These are phyloP conservation scores for Chlorophyllum brunneum DNA, from an alignment of 768 basidiomycete species.

Conservation along the genomic window DNA sequence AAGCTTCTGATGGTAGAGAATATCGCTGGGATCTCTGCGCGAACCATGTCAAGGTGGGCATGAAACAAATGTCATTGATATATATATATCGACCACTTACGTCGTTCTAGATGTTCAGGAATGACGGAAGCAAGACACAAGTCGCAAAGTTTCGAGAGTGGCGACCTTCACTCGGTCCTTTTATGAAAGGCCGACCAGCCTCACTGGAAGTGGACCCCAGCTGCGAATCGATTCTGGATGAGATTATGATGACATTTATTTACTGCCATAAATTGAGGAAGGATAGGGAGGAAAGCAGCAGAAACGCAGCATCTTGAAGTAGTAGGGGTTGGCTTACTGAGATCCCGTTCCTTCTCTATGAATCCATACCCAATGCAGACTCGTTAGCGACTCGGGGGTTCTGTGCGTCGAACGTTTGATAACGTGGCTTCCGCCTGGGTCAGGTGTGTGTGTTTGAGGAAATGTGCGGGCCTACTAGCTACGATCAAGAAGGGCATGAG, in stretches of 20 bases:
- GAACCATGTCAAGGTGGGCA: constrained; percentile 18
- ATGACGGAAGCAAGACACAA: constrained; percentile 17
- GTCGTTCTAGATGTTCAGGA: constrained; percentile 15
- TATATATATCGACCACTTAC: not conserved
- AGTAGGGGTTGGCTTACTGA: not conserved
- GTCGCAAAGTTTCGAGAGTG: constrained; percentile 17
- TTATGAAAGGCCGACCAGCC: constrained; percentile 14
- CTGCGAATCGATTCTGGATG: constrained; percentile 25
- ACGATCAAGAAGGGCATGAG: too few relatives aligned
- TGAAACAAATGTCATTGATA: not conserved
- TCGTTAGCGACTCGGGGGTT: too few relatives aligned
- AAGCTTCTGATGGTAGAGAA: constrained; percentile 18
- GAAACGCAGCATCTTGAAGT: not conserved
- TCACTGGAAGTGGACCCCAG: constrained; percentile 24
- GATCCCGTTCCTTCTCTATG: too few relatives aligned
- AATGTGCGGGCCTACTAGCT: too few relatives aligned
- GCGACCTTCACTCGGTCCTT: constrained; percentile 6
- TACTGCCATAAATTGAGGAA: constrained; percentile 26
- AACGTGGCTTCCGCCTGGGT: too few relatives aligned
- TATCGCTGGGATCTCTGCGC: constrained; percentile 29
- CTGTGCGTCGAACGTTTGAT: too few relatives aligned
- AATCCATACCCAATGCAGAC: too few relatives aligned
- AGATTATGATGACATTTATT: constrained; percentile 29
- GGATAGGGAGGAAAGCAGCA: constrained; percentile 17
- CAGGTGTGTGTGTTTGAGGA: too few relatives aligned